Percentiles rank a stretch among this genome's conserved stretches.
These are phyloP conservation scores for Lepraria neglecta DNA, from an alignment of 495 filamentous ascomycete genomes.

Conservation along the genomic window DNA sequence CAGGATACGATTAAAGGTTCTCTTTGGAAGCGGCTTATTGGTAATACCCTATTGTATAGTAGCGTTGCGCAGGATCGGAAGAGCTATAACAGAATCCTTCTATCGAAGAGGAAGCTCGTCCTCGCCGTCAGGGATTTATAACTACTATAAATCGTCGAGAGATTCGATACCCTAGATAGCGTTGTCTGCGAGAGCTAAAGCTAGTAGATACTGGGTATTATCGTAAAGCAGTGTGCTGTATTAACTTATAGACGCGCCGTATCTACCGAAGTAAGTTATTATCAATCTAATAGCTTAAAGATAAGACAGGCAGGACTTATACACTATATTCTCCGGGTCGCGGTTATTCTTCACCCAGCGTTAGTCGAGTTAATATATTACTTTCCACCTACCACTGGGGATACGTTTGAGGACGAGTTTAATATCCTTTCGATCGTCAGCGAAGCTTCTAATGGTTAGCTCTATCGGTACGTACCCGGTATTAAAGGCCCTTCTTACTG, in stretches of 20 bases:
- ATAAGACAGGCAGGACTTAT: not conserved
- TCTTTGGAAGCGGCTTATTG: not conserved
- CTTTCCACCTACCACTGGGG: not conserved
- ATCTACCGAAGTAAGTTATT: constrained; percentile 2
- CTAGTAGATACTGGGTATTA: no score
- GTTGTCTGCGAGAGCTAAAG: constrained; percentile 17
- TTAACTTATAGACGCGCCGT: constrained; percentile 9
- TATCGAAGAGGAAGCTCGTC: constrained; percentile 19
- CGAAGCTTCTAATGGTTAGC: not conserved
- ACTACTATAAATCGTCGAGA: constrained; percentile 6
- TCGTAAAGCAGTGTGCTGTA: constrained; percentile 14
- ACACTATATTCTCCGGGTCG: constrained; percentile 12
- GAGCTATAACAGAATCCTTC: not conserved
- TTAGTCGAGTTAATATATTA: constrained; percentile 9
- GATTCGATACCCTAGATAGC: constrained; percentile 9
- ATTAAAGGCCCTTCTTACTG: constrained; percentile 5
- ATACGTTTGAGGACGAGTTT: not conserved
- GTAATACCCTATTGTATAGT: constrained; percentile 7
- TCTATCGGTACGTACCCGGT: constrained; percentile 1
- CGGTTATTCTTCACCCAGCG: constrained; percentile 13
- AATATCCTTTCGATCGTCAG: not conserved
- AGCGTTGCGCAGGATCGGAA: constrained; percentile 15
- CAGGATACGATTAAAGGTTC: constrained; percentile 9
- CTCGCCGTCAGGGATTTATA: constrained; percentile 13
- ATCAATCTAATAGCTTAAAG: not conserved